Base-by-base conservation (phyloP, 2,329 filamentous ascomycete genomes). In the Zelopaecilomyces penicillatus region DNA sequence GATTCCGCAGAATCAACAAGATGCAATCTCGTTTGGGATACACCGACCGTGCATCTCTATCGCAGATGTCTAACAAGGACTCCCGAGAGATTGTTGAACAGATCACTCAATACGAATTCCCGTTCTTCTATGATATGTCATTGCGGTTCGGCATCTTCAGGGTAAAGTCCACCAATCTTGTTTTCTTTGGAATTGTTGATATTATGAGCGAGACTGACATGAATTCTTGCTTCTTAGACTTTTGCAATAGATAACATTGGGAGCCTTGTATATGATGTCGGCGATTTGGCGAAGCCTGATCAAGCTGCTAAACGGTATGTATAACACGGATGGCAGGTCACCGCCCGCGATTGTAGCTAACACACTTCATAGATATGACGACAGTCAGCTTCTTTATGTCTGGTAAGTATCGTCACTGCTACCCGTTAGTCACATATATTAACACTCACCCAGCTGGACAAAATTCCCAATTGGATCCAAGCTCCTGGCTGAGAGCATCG, bases 81-180 rank as follows among this genome's bases (percentile, higher is more conserved):
- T 69, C 74, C 5, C 68, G 70, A 46, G 59, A 63, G 44, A 68
- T 75, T 48, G 54, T 71, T 11, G 59, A 62, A 47, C 56, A 58
- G 30, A 46, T 67, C 5, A 46, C 55, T 4, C 44, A 55, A 10
- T 48, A 52, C 2, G 67, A 71, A 43, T 70, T 69, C 32, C 67
- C 68, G 0, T 53, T 60, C 8, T 54, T 66, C 30, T 67, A 64
- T 48, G 59, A 63, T 10, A 47, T 66, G 30, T 54, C 61, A 1
- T 50, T 69, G 34, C 63, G 67, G 39, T 57, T 67, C 29, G 67
- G 63, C 32, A 55, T 71, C 11, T 65, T 70, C 52, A 67, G 66
- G 57, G 65, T 65, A 47, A 19, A 19, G 19, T 19, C 19, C 19
- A 19, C 19, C 19, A 19, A 19, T 19, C 19, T 19, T 19, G 19